These are phyloP conservation scores for Baorangia bicolor DNA, from an alignment of 768 basidiomycete species.

Conservation along the genomic window DNA sequence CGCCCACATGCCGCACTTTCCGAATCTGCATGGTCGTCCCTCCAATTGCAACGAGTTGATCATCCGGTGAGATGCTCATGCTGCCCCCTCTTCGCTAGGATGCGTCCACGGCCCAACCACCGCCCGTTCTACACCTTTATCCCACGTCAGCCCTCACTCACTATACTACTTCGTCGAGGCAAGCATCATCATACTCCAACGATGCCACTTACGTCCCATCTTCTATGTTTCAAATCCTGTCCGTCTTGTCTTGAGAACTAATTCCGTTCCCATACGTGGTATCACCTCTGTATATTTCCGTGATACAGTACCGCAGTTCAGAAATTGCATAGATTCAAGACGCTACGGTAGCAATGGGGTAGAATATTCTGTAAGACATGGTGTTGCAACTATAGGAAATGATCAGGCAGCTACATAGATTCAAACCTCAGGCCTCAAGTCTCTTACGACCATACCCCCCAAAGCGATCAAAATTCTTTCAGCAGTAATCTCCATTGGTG, in stretches of 20 bases:
- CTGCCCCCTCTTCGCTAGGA: neutral
- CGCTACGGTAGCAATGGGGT: neutral
- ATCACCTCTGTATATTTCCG: conserved; percentile 11
- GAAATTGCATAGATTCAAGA: neutral
- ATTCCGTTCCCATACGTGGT: conserved; percentile 10
- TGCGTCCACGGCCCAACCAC: neutral
- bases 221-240: too few relatives aligned
- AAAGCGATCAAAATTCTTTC: conserved; percentile 16
- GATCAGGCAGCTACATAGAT: neutral
- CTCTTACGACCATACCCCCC: neutral
- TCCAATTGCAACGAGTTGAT: neutral
- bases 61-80: neutral
- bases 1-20: neutral
- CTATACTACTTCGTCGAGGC: neutral
- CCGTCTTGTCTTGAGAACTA: neutral
- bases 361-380: neutral
- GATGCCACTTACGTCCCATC: neutral
- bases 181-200: neutral
- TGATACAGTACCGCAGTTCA: neutral
- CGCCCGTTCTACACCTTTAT: neutral
- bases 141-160: neutral
- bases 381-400: neutral
- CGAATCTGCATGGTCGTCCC: too few relatives aligned
- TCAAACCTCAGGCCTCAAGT: neutral
- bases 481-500: conserved; percentile 26